These are phyloP conservation scores for Kluyveromyces wickerhamii DNA, from an alignment of 805 yeast genomes.

Conservation along the genomic window DNA sequence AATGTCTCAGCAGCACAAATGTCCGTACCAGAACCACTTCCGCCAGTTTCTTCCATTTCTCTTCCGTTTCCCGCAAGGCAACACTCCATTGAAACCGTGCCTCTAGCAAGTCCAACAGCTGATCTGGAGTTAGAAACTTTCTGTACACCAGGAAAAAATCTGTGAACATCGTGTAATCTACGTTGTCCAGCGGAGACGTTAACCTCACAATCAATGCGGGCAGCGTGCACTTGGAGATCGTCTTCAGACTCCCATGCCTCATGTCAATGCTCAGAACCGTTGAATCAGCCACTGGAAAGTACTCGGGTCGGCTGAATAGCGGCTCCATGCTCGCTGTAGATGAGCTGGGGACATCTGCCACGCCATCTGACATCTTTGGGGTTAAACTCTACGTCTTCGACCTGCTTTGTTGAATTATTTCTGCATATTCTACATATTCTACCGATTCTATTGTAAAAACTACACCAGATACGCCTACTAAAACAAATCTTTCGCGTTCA, in stretches of 20 bases:
- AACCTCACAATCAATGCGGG: constrained; percentile 44
- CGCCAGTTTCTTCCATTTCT: constrained; percentile 40
- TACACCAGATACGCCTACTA: too few species aligned
- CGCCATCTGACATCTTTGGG: too few species aligned
- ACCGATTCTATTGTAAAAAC: too few species aligned
- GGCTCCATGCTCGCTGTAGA: not conserved
- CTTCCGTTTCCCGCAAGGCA: constrained; percentile 18
- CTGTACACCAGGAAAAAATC: constrained; percentile 86
- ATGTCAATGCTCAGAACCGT: constrained; percentile 19
- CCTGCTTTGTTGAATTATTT: too few species aligned
- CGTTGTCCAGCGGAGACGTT: constrained; percentile 57
- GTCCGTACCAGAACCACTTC: constrained; percentile 67
- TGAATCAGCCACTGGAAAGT: constrained; percentile 25
- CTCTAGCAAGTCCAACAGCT: constrained; percentile 52
- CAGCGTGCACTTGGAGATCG: constrained; percentile 22
- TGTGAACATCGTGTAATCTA: constrained; percentile 70
- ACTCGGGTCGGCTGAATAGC: constrained; percentile 18
- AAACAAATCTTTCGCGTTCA: too few species aligned
- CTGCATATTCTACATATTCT: too few species aligned
- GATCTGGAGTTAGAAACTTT: constrained; percentile 50
- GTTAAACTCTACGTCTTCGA: too few species aligned
- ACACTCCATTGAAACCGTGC: constrained; percentile 70
- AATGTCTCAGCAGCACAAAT: constrained; percentile 80
- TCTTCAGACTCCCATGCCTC: constrained; percentile 9
- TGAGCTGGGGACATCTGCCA: too few species aligned